Percentiles rank a stretch among this genome's conserved stretches.
phyloP scores from a whole-genome alignment of 192 early-diverging fungal species.

The Paraglomus brasilianum region DNA sequence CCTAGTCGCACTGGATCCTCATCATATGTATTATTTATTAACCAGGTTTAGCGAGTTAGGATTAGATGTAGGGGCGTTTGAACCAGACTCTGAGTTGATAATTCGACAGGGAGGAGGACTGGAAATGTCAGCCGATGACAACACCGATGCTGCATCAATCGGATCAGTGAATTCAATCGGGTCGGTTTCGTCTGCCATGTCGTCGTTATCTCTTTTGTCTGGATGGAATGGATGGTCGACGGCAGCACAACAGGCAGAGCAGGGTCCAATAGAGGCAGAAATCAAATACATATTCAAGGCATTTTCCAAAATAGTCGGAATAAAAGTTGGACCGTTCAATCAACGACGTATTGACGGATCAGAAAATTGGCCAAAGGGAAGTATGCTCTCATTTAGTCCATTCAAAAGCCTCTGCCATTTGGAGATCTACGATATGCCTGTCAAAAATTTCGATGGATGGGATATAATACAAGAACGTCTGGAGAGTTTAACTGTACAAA shows the following conservation, averaged over 20 bases:
- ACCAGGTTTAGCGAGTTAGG: constrained; percentile 45
- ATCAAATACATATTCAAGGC: constrained; percentile 49
- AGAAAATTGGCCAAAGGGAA: constrained; percentile 12
- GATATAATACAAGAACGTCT: constrained; percentile 42
- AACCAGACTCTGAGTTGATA: background rate
- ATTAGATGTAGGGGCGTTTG: constrained; percentile 38
- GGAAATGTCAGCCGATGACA: constrained; percentile 4
- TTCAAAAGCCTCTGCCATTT: constrained; percentile 49
- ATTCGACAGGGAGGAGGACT: background rate
- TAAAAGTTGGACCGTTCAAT: constrained; percentile 42
- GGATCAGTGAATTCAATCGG: constrained; percentile 35
- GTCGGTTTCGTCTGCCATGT: constrained; percentile 44
- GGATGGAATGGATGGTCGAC: constrained; percentile 48
- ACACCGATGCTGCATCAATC: constrained; percentile 15
- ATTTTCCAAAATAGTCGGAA: constrained; percentile 42
- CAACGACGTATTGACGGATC: constrained; percentile 33
- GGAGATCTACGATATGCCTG: constrained; percentile 51
- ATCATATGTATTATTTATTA: constrained; percentile 44
- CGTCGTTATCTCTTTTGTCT: constrained; percentile 42
- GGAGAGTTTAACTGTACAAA: constrained; percentile 43
- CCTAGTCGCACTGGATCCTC: constrained; percentile 39
- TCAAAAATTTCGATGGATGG: constrained; percentile 48
- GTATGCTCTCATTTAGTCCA: constrained; percentile 36
- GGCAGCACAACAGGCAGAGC: constrained; percentile 25
- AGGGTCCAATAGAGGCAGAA: constrained; percentile 44